Percentiles rank a stretch among this genome's conserved stretches.
Conservation (phyloP, 306 rosid genomes). For the Lotus japonicus region DNA sequence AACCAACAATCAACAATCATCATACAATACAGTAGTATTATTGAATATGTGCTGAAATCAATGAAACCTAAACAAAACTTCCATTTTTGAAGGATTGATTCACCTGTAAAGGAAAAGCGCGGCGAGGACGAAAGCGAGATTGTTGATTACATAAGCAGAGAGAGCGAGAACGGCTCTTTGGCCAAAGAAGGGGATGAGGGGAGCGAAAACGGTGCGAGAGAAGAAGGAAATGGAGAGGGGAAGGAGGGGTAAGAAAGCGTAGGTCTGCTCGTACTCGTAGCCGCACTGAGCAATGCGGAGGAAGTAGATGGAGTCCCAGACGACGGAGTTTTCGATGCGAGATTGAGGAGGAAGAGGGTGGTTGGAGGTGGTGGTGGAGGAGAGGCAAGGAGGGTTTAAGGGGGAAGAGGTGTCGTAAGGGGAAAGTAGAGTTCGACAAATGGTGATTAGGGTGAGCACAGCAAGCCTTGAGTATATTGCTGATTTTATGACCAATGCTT, state of each 20-base stretch:
- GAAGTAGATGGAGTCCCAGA: slow-evolving; percentile 83
- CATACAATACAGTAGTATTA: not conserved
- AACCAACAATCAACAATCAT: slow-evolving; percentile 9
- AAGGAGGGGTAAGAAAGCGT: slow-evolving; percentile 83
- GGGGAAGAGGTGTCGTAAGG: slow-evolving; percentile 91
- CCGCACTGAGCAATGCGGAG: slow-evolving; percentile 73
- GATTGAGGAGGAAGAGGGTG: slow-evolving; percentile 1
- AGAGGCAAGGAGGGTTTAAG: slow-evolving; percentile 48
- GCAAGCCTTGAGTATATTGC: slow-evolving; percentile 58
- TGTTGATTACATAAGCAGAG: slow-evolving; percentile 61
- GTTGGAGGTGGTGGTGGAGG: not conserved
- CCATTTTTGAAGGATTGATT: too few relatives aligned
- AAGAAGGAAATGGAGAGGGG: slow-evolving; percentile 52
- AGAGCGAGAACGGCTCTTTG: slow-evolving; percentile 56
- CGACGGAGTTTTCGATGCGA: slow-evolving; percentile 57
- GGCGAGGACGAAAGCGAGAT: slow-evolving; percentile 58
- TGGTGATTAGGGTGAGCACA: slow-evolving; percentile 37
- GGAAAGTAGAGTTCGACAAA: slow-evolving; percentile 46
- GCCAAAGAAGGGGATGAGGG: slow-evolving; percentile 40
- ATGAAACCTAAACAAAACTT: too few relatives aligned
- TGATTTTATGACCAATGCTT: slow-evolving; percentile 37
- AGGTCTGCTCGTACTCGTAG: slow-evolving; percentile 86
- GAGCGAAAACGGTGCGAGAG: slow-evolving; percentile 42
- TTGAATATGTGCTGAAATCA: too few relatives aligned
- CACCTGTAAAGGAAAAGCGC: slow-evolving; percentile 64